These are phyloP conservation scores for Venturia nashicola DNA, from an alignment of 2,329 filamentous ascomycete genomes.

Conservation along the genomic window DNA sequence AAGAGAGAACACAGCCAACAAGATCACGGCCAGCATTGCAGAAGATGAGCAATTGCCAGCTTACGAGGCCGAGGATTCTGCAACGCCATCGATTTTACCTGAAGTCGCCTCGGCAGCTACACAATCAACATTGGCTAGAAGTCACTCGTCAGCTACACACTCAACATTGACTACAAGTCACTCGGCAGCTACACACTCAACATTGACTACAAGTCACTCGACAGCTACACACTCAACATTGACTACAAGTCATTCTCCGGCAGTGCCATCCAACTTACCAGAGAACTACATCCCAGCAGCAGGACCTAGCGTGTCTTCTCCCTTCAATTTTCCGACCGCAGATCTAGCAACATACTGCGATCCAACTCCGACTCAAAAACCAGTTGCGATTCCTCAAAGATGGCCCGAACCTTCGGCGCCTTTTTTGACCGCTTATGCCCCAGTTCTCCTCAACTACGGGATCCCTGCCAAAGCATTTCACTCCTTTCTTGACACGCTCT, in stretches of 20 bases:
- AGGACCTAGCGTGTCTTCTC: slow-evolving; percentile 5
- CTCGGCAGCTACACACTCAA: neutral
- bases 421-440: slow-evolving; percentile 7
- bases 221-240: neutral
- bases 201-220: neutral
- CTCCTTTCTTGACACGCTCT: slow-evolving; percentile 26
- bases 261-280: neutral
- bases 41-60: neutral
- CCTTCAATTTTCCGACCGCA: slow-evolving; percentile 8
- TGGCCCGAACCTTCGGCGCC: slow-evolving; percentile 4
- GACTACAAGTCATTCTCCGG: neutral
- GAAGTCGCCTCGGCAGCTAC: neutral
- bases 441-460: slow-evolving; percentile 7
- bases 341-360: neutral
- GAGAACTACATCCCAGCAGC: neutral
- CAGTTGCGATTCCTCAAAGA: slow-evolving; percentile 8
- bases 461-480: slow-evolving; percentile 16
- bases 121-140: neutral
- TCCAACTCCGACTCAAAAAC: neutral
- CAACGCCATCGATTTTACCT: neutral
- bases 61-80: neutral
- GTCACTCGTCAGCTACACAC: neutral
- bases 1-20: neutral
- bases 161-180: neutral
- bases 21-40: neutral